phyloP scores from a whole-genome alignment of 257 asterid genomes.

The Gardenia jasminoides region DNA sequence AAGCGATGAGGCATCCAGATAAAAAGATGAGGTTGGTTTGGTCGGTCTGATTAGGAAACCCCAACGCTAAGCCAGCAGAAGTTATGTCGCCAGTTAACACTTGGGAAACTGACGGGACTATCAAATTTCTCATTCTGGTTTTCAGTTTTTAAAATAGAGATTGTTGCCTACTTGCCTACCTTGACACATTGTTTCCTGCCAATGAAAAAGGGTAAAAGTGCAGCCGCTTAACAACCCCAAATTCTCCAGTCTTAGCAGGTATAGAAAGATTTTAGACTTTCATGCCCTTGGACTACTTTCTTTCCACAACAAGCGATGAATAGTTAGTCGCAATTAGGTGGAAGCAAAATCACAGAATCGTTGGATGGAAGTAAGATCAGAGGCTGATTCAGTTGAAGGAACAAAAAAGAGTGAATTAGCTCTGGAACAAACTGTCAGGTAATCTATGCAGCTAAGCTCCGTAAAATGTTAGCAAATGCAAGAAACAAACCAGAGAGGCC shows the following conservation, averaged over 20 bases:
- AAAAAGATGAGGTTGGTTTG: not conserved
- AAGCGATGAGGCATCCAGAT: not conserved
- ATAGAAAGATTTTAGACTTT: not conserved
- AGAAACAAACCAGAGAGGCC: too few relatives aligned
- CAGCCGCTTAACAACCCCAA: not conserved
- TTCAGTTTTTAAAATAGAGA: not conserved
- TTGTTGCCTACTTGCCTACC: not conserved
- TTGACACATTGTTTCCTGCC: not conserved
- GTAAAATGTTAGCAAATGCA: too few relatives aligned
- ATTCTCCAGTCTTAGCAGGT: too few relatives aligned
- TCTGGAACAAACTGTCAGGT: too few relatives aligned
- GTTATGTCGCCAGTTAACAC: not conserved
- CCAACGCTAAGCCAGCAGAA: not conserved
- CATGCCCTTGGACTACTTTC: not conserved
- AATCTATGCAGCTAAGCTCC: too few relatives aligned
- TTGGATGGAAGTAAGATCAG: too few relatives aligned
- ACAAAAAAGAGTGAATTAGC: too few relatives aligned
- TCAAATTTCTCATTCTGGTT: not conserved
- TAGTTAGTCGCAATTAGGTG: not conserved
- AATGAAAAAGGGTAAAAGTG: not conserved
- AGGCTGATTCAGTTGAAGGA: too few relatives aligned
- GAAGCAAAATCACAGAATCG: not conserved
- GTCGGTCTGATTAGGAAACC: not conserved
- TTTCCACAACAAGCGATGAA: not conserved
- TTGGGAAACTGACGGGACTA: not conserved